These are phyloP conservation scores for Trichosporon coremiiforme DNA, from an alignment of 1,284 basidiomycete species.

Conservation along the genomic window DNA sequence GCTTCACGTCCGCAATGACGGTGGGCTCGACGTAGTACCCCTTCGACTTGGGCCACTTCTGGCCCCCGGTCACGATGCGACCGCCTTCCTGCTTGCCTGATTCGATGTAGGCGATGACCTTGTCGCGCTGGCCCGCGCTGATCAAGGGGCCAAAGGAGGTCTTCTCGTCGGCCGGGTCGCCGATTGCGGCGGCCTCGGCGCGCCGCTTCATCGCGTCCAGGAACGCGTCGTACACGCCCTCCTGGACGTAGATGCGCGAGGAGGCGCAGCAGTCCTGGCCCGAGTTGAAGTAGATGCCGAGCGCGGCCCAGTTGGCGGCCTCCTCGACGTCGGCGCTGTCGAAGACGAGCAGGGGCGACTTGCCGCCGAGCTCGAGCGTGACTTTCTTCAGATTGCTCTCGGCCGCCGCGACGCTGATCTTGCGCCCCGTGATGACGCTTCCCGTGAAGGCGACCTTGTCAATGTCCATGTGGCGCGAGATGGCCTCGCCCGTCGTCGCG, in stretches of 20 bases:
- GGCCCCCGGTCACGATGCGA: constrained; percentile 75
- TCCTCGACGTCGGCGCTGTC: constrained; percentile 65
- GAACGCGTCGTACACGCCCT: constrained; percentile 78
- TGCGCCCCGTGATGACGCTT: constrained; percentile 74
- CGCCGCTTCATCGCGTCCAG: constrained; percentile 67
- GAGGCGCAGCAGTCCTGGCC: constrained; percentile 55
- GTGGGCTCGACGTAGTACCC: constrained; percentile 56
- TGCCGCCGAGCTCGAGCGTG: constrained; percentile 62
- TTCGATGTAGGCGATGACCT: constrained; percentile 86
- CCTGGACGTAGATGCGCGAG: constrained; percentile 69
- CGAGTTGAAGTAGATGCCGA: constrained; percentile 48
- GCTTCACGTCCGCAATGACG: constrained; percentile 49
- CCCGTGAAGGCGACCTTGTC: constrained; percentile 69
- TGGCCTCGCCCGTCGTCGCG: constrained; percentile 76
- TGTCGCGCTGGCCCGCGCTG: constrained; percentile 82
- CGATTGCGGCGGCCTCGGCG: constrained; percentile 70
- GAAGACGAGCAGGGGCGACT: constrained; percentile 58
- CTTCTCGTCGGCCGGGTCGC: constrained; percentile 70
- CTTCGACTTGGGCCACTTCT: constrained; percentile 49
- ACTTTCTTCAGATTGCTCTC: constrained; percentile 79
- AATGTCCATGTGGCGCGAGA: constrained; percentile 73
- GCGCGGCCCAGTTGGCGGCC: constrained; percentile 63
- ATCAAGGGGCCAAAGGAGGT: constrained; percentile 79
- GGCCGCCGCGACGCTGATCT: constrained; percentile 80
- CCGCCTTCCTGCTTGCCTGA: constrained; percentile 82